A percentile compares a stretch with the other conserved stretches of the same genome.
Evolutionary conservation across 192 early-diverging fungal species (phyloP).

Genomic region (Umbelopsis ramanniana): DNA sequence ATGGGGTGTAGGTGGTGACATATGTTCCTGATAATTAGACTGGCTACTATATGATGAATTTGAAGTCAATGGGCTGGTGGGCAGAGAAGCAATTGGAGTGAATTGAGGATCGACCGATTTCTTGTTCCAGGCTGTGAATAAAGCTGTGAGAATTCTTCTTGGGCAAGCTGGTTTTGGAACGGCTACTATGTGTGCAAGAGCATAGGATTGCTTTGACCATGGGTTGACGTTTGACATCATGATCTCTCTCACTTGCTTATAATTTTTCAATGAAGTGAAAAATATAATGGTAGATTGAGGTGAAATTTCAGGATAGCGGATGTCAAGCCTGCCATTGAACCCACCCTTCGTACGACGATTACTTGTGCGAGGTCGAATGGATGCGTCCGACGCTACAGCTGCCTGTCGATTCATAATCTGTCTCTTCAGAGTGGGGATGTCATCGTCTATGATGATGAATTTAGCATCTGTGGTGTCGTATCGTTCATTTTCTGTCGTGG

Average conservation of each 20-base stretch:
- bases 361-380: background rate
- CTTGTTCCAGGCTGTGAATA: conserved; percentile 57
- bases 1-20: background rate
- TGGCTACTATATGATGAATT: background rate
- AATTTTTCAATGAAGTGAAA: conserved; percentile 57
- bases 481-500: conserved; percentile 24
- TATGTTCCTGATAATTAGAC: background rate
- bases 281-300: conserved; percentile 48
- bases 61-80: conserved; percentile 38
- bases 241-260: conserved; percentile 51
- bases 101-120: conserved; percentile 54
- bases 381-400: background rate
- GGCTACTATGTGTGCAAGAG: conserved; percentile 51
- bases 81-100: conserved; percentile 58
- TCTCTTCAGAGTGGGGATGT: conserved; percentile 52
- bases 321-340: background rate
- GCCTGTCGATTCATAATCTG: conserved; percentile 27
- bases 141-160: conserved; percentile 59
- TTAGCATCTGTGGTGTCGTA: conserved; percentile 39
- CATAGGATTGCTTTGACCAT: conserved; percentile 31
- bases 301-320: background rate
- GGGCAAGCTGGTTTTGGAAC: conserved; percentile 67
- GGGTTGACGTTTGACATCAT: conserved; percentile 24
- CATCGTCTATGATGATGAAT: conserved; percentile 65
- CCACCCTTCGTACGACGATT: background rate